These are phyloP conservation scores for Beauveria australis DNA, from an alignment of 2,329 filamentous ascomycete genomes.

Conservation along the genomic window DNA sequence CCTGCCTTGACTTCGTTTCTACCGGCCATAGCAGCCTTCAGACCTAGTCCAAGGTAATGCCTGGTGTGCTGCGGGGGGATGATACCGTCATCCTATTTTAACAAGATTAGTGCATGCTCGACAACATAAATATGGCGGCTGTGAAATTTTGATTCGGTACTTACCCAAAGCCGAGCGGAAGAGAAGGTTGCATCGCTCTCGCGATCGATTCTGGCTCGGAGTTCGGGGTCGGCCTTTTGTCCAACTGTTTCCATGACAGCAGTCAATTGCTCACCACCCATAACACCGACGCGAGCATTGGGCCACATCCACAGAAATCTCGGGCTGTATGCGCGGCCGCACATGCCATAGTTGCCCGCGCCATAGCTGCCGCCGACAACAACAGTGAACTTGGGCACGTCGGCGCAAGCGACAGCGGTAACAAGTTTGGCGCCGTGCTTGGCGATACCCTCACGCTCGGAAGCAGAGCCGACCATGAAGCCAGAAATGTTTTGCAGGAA, in stretches of 20 bases:
- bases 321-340: conserved; percentile 85
- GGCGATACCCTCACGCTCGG: conserved; percentile 89
- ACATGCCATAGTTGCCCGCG: conserved; percentile 98
- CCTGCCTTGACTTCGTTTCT: conserved; percentile 52
- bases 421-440: conserved; percentile 98
- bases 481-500: conserved; percentile 96
- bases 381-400: conserved; percentile 94
- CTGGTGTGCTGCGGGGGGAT: conserved; percentile 72
- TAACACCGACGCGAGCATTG: conserved; percentile 90
- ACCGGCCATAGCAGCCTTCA: conserved; percentile 63
- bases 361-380: conserved; percentile 90
- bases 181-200: conserved; percentile 89
- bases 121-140: background rate
- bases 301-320: conserved; percentile 96
- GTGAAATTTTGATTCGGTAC: conserved; percentile 18
- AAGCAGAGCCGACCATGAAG: conserved; percentile 94
- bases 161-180: conserved; percentile 78
- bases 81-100: conserved; percentile 62
- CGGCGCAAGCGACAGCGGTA: conserved; percentile 85
- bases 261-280: conserved; percentile 88
- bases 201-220: conserved; percentile 76
- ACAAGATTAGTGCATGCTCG: background rate
- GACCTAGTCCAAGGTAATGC: conserved; percentile 61
- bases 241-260: conserved; percentile 94
- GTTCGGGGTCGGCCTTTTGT: conserved; percentile 67